A percentile compares a stretch with the other conserved stretches of the same genome.
Conservation (phyloP, 1,284 basidiomycete genomes). For the Rhodotorula sp. region DNA sequence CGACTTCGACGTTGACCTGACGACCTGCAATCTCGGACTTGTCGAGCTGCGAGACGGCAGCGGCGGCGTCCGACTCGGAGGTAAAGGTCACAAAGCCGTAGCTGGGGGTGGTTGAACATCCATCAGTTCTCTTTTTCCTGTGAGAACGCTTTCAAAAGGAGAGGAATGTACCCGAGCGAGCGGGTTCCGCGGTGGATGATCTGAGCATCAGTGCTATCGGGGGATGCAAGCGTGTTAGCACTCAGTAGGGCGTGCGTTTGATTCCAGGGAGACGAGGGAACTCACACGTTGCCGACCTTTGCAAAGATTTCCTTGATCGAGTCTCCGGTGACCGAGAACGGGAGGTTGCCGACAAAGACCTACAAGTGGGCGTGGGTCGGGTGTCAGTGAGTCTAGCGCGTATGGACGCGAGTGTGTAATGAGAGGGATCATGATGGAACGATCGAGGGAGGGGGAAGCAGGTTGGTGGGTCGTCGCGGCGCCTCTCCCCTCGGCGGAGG, state of each 20-base stretch:
- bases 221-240: slow-evolving; percentile 15
- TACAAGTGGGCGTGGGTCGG: neutral
- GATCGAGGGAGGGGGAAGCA: neutral
- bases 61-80: slow-evolving; percentile 74
- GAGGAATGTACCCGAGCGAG: slow-evolving; percentile 64
- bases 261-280: no score
- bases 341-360: slow-evolving; percentile 41
- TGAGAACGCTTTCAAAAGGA: no score
- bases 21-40: slow-evolving; percentile 83
- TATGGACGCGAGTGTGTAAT: neutral
- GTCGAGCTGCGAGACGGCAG: slow-evolving; percentile 80
- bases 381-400: no score
- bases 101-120: slow-evolving; percentile 16
- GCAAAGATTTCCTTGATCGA: slow-evolving; percentile 35
- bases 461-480: no score
- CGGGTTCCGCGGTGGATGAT: slow-evolving; percentile 75
- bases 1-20: slow-evolving; percentile 79
- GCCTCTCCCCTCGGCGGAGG: neutral
- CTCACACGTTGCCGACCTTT: slow-evolving; percentile 32
- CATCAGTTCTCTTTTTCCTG: accelerated
- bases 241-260: neutral
- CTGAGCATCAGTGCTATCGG: slow-evolving; percentile 64
- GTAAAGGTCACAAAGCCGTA: slow-evolving; percentile 82
- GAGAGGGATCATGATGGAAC: neutral
- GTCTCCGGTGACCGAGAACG: slow-evolving; percentile 35